phyloP scores from a whole-genome alignment of 331 rosid species.

The Quercus phellos region DNA sequence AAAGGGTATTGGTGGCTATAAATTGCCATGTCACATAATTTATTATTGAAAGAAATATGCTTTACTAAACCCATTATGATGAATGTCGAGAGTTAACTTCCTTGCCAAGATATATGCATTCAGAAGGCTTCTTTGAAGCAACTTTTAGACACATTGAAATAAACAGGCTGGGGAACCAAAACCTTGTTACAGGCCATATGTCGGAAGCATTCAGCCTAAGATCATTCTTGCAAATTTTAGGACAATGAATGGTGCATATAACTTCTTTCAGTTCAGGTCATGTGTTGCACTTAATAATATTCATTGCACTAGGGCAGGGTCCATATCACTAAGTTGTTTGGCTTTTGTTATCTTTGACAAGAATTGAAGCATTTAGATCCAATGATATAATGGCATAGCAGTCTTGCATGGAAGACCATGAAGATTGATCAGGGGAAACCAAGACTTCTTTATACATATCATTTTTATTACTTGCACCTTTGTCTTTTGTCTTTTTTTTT shows the following conservation, averaged over 20 bases:
- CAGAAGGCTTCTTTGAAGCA: conserved; percentile 3
- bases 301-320: not conserved
- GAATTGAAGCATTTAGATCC: not conserved
- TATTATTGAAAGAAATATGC: not conserved
- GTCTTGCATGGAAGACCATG: not conserved
- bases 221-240: not conserved
- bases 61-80: not conserved
- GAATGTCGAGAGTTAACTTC: not conserved
- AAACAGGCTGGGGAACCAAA: not conserved
- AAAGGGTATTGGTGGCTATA: not conserved
- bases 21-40: not conserved
- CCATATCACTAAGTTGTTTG: not conserved
- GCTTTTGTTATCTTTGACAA: not conserved
- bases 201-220: conserved; percentile 16
- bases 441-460: not conserved
- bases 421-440: not conserved
- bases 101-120: not conserved
- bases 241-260: conserved; percentile 1
- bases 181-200: conserved; percentile 17
- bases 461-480: not conserved
- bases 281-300: not conserved
- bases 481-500: not conserved
- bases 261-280: not conserved
- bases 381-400: not conserved
- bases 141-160: conserved; percentile 4